A percentile compares a stretch with the other conserved stretches of the same genome.
Evolutionary conservation across 768 basidiomycete species (phyloP).

Genomic region (Mycena olivaceomarginata): DNA sequence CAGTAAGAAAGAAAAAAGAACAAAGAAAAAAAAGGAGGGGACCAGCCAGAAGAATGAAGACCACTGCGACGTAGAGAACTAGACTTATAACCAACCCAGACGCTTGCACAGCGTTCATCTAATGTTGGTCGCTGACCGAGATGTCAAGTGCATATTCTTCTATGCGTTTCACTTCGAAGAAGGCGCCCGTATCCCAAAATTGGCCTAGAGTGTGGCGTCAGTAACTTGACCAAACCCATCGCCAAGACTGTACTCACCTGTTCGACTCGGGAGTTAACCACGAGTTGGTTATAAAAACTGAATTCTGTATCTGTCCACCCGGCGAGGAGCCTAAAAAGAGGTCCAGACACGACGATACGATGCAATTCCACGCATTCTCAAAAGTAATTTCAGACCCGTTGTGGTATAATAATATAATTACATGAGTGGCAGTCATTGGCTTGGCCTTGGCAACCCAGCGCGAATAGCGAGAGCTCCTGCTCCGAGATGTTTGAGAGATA

Average conservation of each 20-base stretch:
- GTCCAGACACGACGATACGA: not conserved
- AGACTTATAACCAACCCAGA: not conserved
- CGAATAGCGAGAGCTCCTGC: not conserved
- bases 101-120: not conserved
- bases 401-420: conserved; percentile 10
- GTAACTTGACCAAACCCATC: conserved; percentile 6
- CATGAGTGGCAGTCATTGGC: not conserved
- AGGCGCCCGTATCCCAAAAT: not conserved
- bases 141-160: not conserved
- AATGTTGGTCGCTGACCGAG: not conserved
- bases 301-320: not conserved
- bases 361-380: not conserved
- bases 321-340: not conserved
- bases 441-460: not conserved
- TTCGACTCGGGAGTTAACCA: not conserved
- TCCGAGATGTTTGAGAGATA: conserved; percentile 8
- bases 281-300: not conserved
- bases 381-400: conserved; percentile 6
- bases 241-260: not conserved
- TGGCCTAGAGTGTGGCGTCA: not conserved
- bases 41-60: conserved; percentile 21
- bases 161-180: not conserved
- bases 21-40: not conserved
- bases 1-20: not conserved
- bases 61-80: not conserved